Evolutionary conservation across 2,329 filamentous ascomycete genomes (phyloP).

Genomic region (Domatiomyces globalis): DNA sequence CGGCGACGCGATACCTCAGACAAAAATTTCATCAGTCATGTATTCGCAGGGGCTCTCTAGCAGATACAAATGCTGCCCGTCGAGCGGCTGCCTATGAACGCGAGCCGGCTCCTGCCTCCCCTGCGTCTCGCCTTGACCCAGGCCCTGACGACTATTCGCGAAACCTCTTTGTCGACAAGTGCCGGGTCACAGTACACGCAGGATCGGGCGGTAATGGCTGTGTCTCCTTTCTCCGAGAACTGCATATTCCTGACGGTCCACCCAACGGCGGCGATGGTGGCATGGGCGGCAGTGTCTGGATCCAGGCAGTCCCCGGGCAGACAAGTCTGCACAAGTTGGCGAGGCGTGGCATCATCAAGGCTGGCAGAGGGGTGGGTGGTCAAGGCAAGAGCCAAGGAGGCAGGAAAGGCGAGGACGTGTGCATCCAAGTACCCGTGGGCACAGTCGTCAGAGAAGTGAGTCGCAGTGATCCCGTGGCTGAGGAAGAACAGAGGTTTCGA

Average conservation of each 20-base stretch:
- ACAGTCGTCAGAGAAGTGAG: constrained; percentile 76
- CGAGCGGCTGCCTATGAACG: constrained; percentile 6
- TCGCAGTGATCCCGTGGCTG: constrained; percentile 59
- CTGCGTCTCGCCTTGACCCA: constrained; percentile 53
- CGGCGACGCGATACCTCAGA: background rate
- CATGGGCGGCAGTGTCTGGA: constrained; percentile 80
- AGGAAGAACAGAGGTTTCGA: constrained; percentile 40
- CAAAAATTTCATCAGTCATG: constrained; percentile 1
- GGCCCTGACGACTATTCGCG: constrained; percentile 69
- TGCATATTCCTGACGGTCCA: constrained; percentile 75
- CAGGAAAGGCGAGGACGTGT: constrained; percentile 67
- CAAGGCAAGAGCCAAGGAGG: constrained; percentile 43
- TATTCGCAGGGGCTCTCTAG: constrained; percentile 1
- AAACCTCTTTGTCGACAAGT: constrained; percentile 76
- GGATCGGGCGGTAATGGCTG: constrained; percentile 82
- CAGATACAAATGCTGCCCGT: constrained; percentile 14
- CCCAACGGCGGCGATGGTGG: constrained; percentile 92
- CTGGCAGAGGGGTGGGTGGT: constrained; percentile 32
- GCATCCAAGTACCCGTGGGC: constrained; percentile 83
- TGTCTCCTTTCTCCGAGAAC: constrained; percentile 84
- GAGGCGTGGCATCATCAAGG: constrained; percentile 49
- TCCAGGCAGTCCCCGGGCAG: constrained; percentile 81
- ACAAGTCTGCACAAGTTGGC: constrained; percentile 88
- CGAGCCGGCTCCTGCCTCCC: constrained; percentile 11
- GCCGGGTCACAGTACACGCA: constrained; percentile 60